These are phyloP conservation scores for Sporothrix inflata DNA, from an alignment of 2,329 filamentous ascomycete species.

Conservation along the genomic window DNA sequence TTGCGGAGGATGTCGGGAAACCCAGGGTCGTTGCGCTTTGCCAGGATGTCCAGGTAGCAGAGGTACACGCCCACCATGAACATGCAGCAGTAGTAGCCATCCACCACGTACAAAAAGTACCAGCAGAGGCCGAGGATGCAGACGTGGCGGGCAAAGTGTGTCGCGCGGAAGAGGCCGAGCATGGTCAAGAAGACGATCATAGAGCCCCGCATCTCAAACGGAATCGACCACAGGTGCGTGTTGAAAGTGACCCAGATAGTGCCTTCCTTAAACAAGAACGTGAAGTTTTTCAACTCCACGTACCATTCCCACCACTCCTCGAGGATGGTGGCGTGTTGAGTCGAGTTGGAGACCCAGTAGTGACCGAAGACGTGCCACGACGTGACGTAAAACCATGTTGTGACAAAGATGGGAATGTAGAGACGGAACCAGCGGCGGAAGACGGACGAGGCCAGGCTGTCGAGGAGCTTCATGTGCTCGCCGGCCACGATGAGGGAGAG, in stretches of 20 bases:
- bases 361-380: constrained; percentile 56
- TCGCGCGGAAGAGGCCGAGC: constrained; percentile 60
- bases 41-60: constrained; percentile 62
- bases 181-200: constrained; percentile 63
- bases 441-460: constrained; percentile 51
- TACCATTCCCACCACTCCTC: constrained; percentile 57
- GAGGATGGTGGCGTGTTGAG: constrained; percentile 46
- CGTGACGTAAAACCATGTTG: constrained; percentile 57
- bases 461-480: constrained; percentile 47
- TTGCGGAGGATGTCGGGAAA: constrained; percentile 54
- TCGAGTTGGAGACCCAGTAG: constrained; percentile 47
- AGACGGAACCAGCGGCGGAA: constrained; percentile 56
- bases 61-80: constrained; percentile 66
- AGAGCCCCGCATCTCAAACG: constrained; percentile 66
- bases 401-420: constrained; percentile 56
- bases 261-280: constrained; percentile 64
- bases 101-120: constrained; percentile 70
- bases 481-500: constrained; percentile 50
- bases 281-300: constrained; percentile 68
- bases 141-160: constrained; percentile 57
- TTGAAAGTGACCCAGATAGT: constrained; percentile 63
- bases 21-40: constrained; percentile 45
- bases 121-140: constrained; percentile 57
- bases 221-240: constrained; percentile 66
- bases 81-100: constrained; percentile 65